Conservation (phyloP, 2,329 filamentous ascomycete species). For the Chaetomium sp. region DNA sequence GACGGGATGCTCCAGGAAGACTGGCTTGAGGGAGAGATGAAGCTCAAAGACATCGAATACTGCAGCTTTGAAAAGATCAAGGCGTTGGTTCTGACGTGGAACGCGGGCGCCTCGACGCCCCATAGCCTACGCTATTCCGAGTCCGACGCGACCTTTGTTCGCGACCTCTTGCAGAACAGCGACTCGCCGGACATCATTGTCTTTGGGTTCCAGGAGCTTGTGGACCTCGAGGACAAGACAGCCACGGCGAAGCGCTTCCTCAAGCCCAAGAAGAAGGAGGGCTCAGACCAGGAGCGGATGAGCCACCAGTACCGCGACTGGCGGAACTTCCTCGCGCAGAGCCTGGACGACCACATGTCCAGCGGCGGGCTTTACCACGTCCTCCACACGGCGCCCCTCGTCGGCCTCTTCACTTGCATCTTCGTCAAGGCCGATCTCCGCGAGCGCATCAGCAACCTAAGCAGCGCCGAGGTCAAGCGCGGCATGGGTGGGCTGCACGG, state of each 20-base stretch:
- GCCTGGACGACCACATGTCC: slow-evolving; percentile 79
- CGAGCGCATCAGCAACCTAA: slow-evolving; percentile 74
- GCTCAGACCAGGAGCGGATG: slow-evolving; percentile 85
- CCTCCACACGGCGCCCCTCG: slow-evolving; percentile 84
- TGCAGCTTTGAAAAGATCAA: slow-evolving; percentile 83
- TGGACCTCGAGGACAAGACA: slow-evolving; percentile 96
- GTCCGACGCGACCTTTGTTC: slow-evolving; percentile 75
- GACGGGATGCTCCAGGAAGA: slow-evolving; percentile 92
- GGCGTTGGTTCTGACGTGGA: slow-evolving; percentile 88
- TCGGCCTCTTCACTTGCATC: slow-evolving; percentile 93
- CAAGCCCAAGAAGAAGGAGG: slow-evolving; percentile 84
- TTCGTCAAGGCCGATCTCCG: slow-evolving; percentile 85
- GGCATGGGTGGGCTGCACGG: slow-evolving; percentile 95
- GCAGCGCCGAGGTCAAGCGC: slow-evolving; percentile 84
- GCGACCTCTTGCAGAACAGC: slow-evolving; percentile 74
- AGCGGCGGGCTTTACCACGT: slow-evolving; percentile 76
- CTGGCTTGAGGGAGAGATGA: slow-evolving; percentile 91
- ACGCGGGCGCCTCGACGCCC: slow-evolving; percentile 94
- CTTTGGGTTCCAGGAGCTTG: slow-evolving; percentile 98
- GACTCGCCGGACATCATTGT: slow-evolving; percentile 85
- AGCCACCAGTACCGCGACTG: slow-evolving; percentile 96
- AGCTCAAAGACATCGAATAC: slow-evolving; percentile 76
- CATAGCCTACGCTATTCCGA: slow-evolving; percentile 72
- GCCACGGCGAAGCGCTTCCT: slow-evolving; percentile 95
- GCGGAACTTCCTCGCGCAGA: slow-evolving; percentile 84